Base-by-base conservation (phyloP, 352 stramenopile genomes). In the Globisporangium heterothallicum region DNA sequence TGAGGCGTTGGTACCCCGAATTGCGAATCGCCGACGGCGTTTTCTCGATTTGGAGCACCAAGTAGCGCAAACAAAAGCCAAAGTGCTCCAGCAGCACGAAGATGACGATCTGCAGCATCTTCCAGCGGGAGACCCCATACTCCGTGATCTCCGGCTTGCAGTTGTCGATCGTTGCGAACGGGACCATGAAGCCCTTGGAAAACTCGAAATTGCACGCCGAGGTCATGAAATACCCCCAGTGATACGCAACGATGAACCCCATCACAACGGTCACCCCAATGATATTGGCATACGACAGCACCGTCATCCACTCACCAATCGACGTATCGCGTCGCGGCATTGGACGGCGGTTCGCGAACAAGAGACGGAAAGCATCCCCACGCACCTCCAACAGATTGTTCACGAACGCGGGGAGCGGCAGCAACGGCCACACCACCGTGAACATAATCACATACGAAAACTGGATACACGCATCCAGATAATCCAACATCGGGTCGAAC, bases 361-460 rank as follows among this genome's bases (percentile, higher is more conserved):
- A 40, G 26, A 94, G 61, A 0, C 81, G 81, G 53, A 92, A 92
- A 3, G 84, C 84, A 19, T 94, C 84, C 34, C 81, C 81, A 34
- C 84, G 84, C 16, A 94, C 81, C 63, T 94, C 84, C 12, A 95
- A 51, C n/a, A 95, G 40, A 48, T 93, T 92, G 53, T 93, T 92
- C 52, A 89, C 63, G 42, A 91, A 92, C n/a, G 85, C 85, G 21
- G 83, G 81, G 35, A 94, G 77, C 29, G 85, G 85, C 47, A 95
- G 53, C 36, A 95, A 57, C n/a, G 83, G 83, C 85, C 85, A 95
- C 52, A 93, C 85, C 8, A 91, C 83, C 4, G 83, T 94, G 50
- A 95, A 95, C 85, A 95, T 95, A 59, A 92, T 72, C 48, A 95
- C 79, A 56, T 94, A 95, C 6, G 83, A 93, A 49, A 95, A 92